A percentile compares a stretch with the other conserved stretches of the same genome.
phyloP scores from a whole-genome alignment of 2,329 filamentous ascomycete species.

The Calonectria leucothoes region DNA sequence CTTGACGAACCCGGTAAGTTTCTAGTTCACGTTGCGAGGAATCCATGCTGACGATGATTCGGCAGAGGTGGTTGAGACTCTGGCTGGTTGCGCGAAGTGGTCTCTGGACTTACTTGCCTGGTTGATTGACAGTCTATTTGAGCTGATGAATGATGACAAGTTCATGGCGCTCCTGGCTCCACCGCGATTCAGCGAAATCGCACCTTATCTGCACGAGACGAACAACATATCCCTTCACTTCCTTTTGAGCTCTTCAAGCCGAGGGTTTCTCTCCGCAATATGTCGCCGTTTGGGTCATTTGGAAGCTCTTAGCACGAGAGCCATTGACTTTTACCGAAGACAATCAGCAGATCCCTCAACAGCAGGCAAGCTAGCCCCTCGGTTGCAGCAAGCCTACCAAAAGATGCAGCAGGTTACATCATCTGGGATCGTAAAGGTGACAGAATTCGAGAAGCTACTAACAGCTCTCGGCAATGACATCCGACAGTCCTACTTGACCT shows the following conservation, averaged over 20 bases:
- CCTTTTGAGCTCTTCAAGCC: slow-evolving; percentile 78
- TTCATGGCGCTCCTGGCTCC: slow-evolving; percentile 63
- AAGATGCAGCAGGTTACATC: slow-evolving; percentile 64
- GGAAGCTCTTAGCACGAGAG: slow-evolving; percentile 59
- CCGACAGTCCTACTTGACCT: slow-evolving; percentile 60
- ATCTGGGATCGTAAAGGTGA: slow-evolving; percentile 66
- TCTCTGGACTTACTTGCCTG: slow-evolving; percentile 76
- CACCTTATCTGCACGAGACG: slow-evolving; percentile 62
- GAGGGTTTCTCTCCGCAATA: slow-evolving; percentile 77
- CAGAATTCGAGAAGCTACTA: slow-evolving; percentile 73
- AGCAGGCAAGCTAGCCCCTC: slow-evolving; percentile 53
- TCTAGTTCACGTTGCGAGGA: not conserved
- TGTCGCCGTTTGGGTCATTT: slow-evolving; percentile 73
- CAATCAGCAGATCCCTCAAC: slow-evolving; percentile 56
- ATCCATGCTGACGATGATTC: slow-evolving; percentile 12
- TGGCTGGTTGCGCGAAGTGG: slow-evolving; percentile 84
- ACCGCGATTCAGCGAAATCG: slow-evolving; percentile 61
- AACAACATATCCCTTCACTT: slow-evolving; percentile 72
- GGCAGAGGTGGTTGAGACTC: slow-evolving; percentile 76
- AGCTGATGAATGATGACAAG: slow-evolving; percentile 62
- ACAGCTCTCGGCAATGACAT: slow-evolving; percentile 60
- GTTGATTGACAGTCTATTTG: slow-evolving; percentile 69
- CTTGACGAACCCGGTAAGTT: slow-evolving; percentile 68
- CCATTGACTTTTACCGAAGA: slow-evolving; percentile 63
- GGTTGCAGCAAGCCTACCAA: slow-evolving; percentile 68